Evolutionary conservation across 108 stramenopile species (phyloP).

Genomic region (Epipyxis sp.): DNA sequence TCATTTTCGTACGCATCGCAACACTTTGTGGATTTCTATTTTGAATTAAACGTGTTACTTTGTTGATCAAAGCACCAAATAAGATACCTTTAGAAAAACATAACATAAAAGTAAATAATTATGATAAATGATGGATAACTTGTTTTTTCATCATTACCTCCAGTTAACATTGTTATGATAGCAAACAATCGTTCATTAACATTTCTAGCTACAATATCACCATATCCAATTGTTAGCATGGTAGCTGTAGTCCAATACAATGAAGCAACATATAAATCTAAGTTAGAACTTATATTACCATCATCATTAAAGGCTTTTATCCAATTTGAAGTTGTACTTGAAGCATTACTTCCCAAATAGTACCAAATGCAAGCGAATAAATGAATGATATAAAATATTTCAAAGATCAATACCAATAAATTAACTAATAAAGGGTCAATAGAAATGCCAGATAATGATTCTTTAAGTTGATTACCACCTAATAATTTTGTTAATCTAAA

Average conservation of each 20-base stretch:
- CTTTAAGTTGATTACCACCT: background rate
- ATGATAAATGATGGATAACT: too few relatives aligned
- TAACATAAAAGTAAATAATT: too few relatives aligned
- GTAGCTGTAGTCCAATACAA: slow-evolving; percentile 63
- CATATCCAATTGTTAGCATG: slow-evolving; percentile 34
- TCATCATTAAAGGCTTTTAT: background rate
- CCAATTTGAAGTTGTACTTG: background rate
- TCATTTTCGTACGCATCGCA: slow-evolving; percentile 9
- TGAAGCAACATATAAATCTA: slow-evolving; percentile 51
- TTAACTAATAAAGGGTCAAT: slow-evolving; percentile 1
- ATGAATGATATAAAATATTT: slow-evolving; percentile 23
- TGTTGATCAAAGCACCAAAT: slow-evolving; percentile 19
- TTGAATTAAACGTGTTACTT: background rate
- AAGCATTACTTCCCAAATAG: background rate
- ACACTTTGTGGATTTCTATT: slow-evolving; percentile 23
- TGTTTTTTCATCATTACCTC: too few relatives aligned
- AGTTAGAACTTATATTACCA: background rate
- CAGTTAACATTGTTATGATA: slow-evolving; percentile 16
- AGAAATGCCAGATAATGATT: slow-evolving; percentile 42
- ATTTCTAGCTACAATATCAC: slow-evolving; percentile 22
- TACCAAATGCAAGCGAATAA: slow-evolving; percentile 25
- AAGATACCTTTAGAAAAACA: too few relatives aligned
- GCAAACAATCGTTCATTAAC: slow-evolving; percentile 9
- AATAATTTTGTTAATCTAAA: slow-evolving; percentile 30
- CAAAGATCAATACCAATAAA: background rate